phyloP scores from a whole-genome alignment of 2,329 filamentous ascomycete species.

The Sphaerulina vaccinii region DNA sequence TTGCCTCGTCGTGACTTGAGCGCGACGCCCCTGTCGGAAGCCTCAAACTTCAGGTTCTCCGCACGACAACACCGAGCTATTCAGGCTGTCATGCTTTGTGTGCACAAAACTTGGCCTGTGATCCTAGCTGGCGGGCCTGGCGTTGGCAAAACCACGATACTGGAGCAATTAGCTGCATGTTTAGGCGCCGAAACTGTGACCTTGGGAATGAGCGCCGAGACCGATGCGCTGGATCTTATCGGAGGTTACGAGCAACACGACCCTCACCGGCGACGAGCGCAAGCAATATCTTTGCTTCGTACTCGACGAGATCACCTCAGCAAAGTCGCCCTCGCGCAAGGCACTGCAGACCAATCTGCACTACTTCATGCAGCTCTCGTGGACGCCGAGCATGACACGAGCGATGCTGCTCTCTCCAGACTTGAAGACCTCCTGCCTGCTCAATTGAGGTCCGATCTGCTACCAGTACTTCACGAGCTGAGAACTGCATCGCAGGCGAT shows the following conservation, averaged over 20 bases:
- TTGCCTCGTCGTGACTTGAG: conserved; percentile 56
- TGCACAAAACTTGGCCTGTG: conserved; percentile 83
- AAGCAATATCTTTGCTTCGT: conserved; percentile 24
- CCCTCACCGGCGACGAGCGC: conserved; percentile 55
- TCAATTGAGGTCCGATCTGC: conserved; percentile 6
- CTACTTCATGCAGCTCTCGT: conserved; percentile 12
- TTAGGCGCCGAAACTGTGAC: conserved; percentile 74
- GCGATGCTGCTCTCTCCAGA: conserved; percentile 1
- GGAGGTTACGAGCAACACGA: conserved; percentile 96
- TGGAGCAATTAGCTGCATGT: conserved; percentile 76
- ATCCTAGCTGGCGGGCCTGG: conserved; percentile 85
- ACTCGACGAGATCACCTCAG: conserved; percentile 9
- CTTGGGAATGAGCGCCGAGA: conserved; percentile 88
- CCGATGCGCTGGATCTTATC: conserved; percentile 95
- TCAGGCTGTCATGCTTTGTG: conserved; percentile 82
- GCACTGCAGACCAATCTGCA: conserved; percentile 4
- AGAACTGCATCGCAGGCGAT: conserved; percentile 42
- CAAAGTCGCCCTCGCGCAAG: conserved; percentile 21
- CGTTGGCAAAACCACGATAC: conserved; percentile 78
- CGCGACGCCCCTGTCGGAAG: conserved; percentile 2
- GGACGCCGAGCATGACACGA: conserved; percentile 3
- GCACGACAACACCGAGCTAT: conserved; percentile 64
- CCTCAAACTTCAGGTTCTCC: neutral
- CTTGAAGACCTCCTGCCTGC: conserved; percentile 14
- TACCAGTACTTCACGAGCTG: conserved; percentile 15